Conservation (phyloP, 2,329 filamentous ascomycete species). For the Microdochium trichocladiopsis region DNA sequence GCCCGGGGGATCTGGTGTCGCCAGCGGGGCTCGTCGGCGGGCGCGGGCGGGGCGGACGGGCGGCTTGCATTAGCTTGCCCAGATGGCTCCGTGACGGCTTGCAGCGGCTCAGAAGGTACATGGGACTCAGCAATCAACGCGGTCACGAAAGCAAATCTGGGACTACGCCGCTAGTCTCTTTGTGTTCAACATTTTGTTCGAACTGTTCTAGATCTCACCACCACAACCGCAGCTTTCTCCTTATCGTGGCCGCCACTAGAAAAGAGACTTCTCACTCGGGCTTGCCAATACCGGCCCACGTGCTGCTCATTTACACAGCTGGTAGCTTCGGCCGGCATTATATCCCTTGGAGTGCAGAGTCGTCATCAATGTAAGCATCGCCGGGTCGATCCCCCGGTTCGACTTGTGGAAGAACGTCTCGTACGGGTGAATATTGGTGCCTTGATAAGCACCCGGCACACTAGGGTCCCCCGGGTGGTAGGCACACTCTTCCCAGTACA, state of each 20-base stretch:
- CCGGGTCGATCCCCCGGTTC: conserved; percentile 20
- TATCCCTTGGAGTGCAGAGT: conserved; percentile 17
- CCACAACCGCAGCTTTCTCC: too few species aligned
- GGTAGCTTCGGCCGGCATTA: conserved; percentile 14
- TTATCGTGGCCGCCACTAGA: too few species aligned
- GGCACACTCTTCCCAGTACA: conserved; percentile 14
- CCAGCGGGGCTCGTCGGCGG: too few species aligned
- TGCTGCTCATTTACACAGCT: conserved; percentile 7
- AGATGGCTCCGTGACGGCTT: neutral
- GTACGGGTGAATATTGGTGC: conserved; percentile 26
- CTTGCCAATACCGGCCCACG: too few species aligned
- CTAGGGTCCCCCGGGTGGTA: conserved; percentile 14
- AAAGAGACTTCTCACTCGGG: too few species aligned
- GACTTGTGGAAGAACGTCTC: conserved; percentile 29
- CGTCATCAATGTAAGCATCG: conserved; percentile 18
- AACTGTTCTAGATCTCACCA: too few species aligned
- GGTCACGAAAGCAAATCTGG: too few species aligned
- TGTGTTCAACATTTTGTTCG: too few species aligned
- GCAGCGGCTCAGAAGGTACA: neutral
- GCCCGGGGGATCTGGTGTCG: too few species aligned
- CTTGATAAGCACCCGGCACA: conserved; percentile 20
- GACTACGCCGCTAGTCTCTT: neutral
- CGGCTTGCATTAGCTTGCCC: neutral
- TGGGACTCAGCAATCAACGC: too few species aligned
- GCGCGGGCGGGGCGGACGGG: neutral